Percentiles rank a stretch among this genome's conserved stretches.
These are phyloP conservation scores for Miamiensis avidus DNA, from an alignment of 169 alveolate genomes.

Conservation along the genomic window DNA sequence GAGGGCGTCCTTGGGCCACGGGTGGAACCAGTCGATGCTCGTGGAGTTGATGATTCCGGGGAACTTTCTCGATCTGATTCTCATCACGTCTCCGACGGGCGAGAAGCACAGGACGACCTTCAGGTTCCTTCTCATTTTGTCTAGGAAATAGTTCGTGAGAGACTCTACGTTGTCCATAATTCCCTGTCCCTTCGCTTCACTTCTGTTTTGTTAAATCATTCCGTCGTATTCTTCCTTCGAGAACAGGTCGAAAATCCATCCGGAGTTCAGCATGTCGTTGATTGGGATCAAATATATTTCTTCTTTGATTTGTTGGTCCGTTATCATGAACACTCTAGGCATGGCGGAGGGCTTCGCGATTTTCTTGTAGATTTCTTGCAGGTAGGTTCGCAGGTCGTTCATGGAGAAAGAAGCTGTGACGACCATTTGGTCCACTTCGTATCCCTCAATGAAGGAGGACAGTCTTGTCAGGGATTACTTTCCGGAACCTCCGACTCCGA, in stretches of 20 bases:
- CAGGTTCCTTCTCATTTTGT: conserved; percentile 86
- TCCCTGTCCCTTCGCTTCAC: conserved; percentile 91
- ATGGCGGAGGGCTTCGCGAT: conserved; percentile 92
- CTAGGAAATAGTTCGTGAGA: conserved; percentile 87
- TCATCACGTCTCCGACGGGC: conserved; percentile 95
- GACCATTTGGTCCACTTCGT: conserved; percentile 86
- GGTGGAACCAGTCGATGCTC: conserved; percentile 95
- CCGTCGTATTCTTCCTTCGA: conserved; percentile 91
- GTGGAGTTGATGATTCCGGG: conserved; percentile 94
- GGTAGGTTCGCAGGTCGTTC: conserved; percentile 87
- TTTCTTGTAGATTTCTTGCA: conserved; percentile 93
- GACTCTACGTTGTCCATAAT: conserved; percentile 87
- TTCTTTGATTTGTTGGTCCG: conserved; percentile 94
- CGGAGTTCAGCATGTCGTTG: conserved; percentile 95
- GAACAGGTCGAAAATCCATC: conserved; percentile 94
- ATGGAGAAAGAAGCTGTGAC: conserved; percentile 90
- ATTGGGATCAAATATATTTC: conserved; percentile 92
- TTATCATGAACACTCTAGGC: conserved; percentile 91
- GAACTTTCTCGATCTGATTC: conserved; percentile 94
- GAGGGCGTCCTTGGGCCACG: conserved; percentile 97
- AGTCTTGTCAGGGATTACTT: conserved; percentile 93
- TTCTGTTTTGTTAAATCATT: conserved; percentile 86
- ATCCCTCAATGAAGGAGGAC: conserved; percentile 89
- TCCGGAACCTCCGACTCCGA: conserved; percentile 99
- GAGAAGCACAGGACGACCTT: conserved; percentile 93